Conservation (phyloP, 495 filamentous ascomycete species). For the Hypoxylon fragiforme region DNA sequence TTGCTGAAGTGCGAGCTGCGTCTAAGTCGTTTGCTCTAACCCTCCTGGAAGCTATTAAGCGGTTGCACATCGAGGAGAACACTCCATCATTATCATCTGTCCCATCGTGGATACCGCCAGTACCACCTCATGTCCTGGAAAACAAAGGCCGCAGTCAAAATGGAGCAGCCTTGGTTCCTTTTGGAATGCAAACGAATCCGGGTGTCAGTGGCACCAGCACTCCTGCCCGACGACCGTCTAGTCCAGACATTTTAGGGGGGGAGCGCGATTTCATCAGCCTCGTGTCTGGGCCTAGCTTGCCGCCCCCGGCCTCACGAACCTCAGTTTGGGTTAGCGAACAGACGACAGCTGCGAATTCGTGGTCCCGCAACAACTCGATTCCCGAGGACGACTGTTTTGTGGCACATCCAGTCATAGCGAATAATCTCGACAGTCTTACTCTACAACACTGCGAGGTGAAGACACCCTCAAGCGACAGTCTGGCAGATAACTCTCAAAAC, state of each 20-base stretch:
- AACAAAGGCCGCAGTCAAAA: slow-evolving; percentile 5
- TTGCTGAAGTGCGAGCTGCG: slow-evolving; percentile 39
- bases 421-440: slow-evolving; percentile 27
- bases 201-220: slow-evolving; percentile 10
- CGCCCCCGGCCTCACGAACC: slow-evolving; percentile 21
- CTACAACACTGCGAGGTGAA: slow-evolving; percentile 15
- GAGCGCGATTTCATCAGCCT: slow-evolving; percentile 31
- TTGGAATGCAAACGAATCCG: slow-evolving; percentile 1
- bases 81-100: slow-evolving; percentile 3
- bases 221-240: slow-evolving; percentile 23
- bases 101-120: slow-evolving; percentile 17
- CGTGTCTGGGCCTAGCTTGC: slow-evolving; percentile 9
- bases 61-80: slow-evolving; percentile 33
- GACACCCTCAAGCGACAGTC: slow-evolving; percentile 11
- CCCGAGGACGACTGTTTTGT: slow-evolving; percentile 24
- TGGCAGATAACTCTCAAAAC: slow-evolving; percentile 13
- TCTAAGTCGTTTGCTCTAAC: slow-evolving; percentile 45
- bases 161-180: slow-evolving; percentile 10
- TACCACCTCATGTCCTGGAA: slow-evolving; percentile 5
- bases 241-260: slow-evolving; percentile 32
- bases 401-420: slow-evolving; percentile 17
- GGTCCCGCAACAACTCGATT: slow-evolving; percentile 27
- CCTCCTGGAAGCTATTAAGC: slow-evolving; percentile 40
- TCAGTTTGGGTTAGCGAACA: slow-evolving; percentile 34
- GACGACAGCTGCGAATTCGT: slow-evolving; percentile 21